Base-by-base conservation (phyloP, 164 flowering plant genomes). In the Tinospora cordifolia region DNA sequence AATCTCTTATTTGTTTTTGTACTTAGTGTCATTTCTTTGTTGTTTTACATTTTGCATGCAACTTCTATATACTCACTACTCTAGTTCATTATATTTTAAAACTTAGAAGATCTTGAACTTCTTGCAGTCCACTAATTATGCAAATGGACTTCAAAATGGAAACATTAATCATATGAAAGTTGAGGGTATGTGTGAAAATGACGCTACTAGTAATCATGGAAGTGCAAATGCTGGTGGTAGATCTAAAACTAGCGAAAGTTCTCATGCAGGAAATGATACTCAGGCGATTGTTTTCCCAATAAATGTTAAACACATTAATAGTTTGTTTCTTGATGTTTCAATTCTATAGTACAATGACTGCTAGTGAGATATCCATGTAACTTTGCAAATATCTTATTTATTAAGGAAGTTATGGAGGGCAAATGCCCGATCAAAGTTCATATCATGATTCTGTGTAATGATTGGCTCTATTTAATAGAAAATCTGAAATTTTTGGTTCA, bases 201-300 rank as follows among this genome's bases (percentile, higher is more conserved):
- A 72, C 58, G 68, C 72, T 64, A 72, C 78, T 46, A 78, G 83
- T 34, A 74, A 76, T 41, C 68, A 67, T 24, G 74, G 74, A 19
- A 80, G 78, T 70, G 76, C 75, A 65, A 69, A 70, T 79, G 73
- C 71, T 54, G 70, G 60, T n/a, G 69, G 74, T 60, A 47, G 62
- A 41, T 75, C 67, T 19, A 77, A 74, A 69, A 71, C 47, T 8
- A 67, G 74, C 27, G 65, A 75, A 46, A 72, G 81, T 67, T 73
- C 72, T 74, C 80, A 75, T 71, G 72, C 75, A 69, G 82, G 67
- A 70, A 80, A 78, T 76, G 85, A 79, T 65, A 71, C 76, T 66
- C 82, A 74, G 73, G 87, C 81, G 54, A 65, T 78, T 62, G 68
- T 76, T 54, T 19, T 19, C n/a, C 47, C 47, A 44, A 44, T 13